Evolutionary conservation across 2,329 filamentous ascomycete species (phyloP).

Genomic region (Periconia sp.): DNA sequence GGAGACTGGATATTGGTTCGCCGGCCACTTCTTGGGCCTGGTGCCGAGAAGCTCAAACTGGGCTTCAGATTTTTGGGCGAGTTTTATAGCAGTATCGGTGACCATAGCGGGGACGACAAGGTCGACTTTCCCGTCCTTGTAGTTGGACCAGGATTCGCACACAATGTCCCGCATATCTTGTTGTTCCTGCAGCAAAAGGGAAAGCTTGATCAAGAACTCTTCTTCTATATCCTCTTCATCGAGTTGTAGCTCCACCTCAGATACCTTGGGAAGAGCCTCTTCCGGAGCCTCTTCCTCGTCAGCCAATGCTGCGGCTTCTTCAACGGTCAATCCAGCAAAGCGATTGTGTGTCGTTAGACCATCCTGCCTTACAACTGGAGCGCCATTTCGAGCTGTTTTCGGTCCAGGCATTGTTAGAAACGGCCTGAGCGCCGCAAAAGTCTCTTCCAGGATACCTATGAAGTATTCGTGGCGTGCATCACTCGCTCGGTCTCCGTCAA

Average conservation of each 20-base stretch:
- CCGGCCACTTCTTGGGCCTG: slow-evolving; percentile 8
- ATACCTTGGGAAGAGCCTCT: background rate
- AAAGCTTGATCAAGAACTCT: slow-evolving; percentile 5
- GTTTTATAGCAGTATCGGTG: slow-evolving; percentile 7
- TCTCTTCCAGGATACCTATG: slow-evolving; percentile 5
- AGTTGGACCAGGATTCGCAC: slow-evolving; percentile 6
- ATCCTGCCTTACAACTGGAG: background rate
- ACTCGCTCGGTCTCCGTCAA: background rate
- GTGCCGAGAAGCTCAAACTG: slow-evolving; percentile 7
- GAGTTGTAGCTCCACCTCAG: background rate
- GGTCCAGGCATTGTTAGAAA: background rate
- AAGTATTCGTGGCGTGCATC: slow-evolving; percentile 3
- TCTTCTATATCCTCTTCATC: slow-evolving; percentile 4
- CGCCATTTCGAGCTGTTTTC: background rate
- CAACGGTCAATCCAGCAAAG: slow-evolving; percentile 4
- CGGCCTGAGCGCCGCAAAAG: background rate
- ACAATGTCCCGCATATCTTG: background rate
- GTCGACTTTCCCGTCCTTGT: slow-evolving; percentile 6
- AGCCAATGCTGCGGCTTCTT: background rate
- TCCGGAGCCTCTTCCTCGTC: background rate
- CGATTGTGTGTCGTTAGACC: slow-evolving; percentile 1
- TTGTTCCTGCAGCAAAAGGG: slow-evolving; percentile 1
- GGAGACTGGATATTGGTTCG: background rate
- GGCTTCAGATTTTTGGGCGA: slow-evolving; percentile 6
- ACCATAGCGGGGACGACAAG: slow-evolving; percentile 6